Conservation (phyloP, 106 monocot genomes). For the Dendrobium chrysotoxum region DNA sequence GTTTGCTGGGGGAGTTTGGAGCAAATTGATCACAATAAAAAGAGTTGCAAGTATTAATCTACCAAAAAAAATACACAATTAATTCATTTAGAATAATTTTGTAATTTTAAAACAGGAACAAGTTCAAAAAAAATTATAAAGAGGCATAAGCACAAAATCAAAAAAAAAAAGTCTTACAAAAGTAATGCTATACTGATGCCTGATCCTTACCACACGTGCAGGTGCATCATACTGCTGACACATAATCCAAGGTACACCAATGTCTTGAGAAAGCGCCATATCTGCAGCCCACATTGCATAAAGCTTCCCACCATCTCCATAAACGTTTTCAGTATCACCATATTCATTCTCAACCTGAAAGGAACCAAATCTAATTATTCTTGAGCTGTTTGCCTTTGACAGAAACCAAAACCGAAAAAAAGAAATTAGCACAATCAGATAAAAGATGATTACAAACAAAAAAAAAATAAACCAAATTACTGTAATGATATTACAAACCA, state of each 20-base stretch:
- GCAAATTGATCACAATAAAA: conserved; percentile 90
- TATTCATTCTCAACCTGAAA: conserved; percentile 95
- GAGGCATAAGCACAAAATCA: background rate
- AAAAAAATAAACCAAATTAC: background rate
- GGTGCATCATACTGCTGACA: conserved; percentile 97
- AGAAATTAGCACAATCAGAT: background rate
- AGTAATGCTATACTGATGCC: background rate
- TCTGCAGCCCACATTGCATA: conserved; percentile 97
- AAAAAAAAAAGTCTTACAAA: background rate
- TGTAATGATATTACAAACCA: background rate
- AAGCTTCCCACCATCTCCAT: conserved; percentile 75
- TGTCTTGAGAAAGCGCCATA: conserved; percentile 87
- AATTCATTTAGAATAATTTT: background rate
- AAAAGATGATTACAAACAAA: background rate
- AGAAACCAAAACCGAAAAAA: background rate
- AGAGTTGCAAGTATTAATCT: conserved; percentile 98
- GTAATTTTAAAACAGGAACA: background rate
- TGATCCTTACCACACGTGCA: conserved; percentile 63
- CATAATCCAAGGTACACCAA: conserved; percentile 96
- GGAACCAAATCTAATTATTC: background rate
- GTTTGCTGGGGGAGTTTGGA: conserved; percentile 74
- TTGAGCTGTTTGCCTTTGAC: background rate
- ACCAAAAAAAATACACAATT: conserved; percentile 15
- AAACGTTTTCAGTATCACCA: conserved; percentile 64
- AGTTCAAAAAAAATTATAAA: background rate